These are phyloP conservation scores for Plasmodium coatneyi DNA, from an alignment of 169 alveolate species.

Conservation along the genomic window DNA sequence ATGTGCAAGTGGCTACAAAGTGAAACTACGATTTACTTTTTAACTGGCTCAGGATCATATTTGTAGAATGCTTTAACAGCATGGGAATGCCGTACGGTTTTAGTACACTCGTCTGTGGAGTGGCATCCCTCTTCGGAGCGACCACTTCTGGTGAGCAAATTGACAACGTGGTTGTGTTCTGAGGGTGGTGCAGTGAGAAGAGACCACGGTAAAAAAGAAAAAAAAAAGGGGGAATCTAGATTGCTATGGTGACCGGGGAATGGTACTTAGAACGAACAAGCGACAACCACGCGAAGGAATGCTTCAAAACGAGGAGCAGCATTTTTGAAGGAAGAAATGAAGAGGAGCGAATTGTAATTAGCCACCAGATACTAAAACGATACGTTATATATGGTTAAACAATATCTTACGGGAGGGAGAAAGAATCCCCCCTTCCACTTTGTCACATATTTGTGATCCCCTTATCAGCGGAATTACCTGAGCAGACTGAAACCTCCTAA, in stretches of 20 bases:
- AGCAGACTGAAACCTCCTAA: slow-evolving; percentile 4
- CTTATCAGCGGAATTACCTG: slow-evolving; percentile 3
- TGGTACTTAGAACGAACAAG: neutral
- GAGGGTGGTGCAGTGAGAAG: neutral
- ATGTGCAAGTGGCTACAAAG: neutral
- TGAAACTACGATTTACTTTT: slow-evolving; percentile 23
- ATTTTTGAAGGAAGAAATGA: neutral
- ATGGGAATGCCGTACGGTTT: slow-evolving; percentile 7
- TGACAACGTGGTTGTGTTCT: neutral
- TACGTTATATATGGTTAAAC: neutral
- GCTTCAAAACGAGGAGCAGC: neutral
- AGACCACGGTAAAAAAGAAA: neutral
- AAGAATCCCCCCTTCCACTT: neutral
- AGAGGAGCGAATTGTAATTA: neutral
- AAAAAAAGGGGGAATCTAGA: too few relatives aligned
- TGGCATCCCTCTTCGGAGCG: neutral
- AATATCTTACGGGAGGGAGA: neutral
- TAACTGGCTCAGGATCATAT: slow-evolving; percentile 64
- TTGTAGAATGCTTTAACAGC: slow-evolving; percentile 45
- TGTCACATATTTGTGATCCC: neutral
- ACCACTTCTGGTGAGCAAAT: neutral
- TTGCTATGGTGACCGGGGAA: neutral
- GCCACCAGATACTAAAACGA: neutral
- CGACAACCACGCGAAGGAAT: neutral
- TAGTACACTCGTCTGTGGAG: neutral